Evolutionary conservation across 257 asterid species (phyloP), one percentile per base, ranked within the genome.

Genomic region (Fraxinus cuspidata): DNA sequence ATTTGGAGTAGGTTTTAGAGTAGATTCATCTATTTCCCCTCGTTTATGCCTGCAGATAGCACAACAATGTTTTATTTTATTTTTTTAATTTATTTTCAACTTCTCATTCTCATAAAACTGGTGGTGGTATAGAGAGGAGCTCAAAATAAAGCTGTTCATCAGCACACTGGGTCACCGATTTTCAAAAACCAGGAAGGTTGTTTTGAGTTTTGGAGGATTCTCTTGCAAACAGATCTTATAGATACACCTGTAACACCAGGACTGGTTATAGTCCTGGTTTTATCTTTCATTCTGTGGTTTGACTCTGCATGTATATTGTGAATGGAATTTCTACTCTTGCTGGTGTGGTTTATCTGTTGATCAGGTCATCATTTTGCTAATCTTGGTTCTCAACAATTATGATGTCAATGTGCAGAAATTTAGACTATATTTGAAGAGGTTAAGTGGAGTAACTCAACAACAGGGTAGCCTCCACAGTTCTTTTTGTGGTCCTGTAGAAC

Each of bases 401-500:
- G 21, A 56, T 80, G 73, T 70, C 82, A 67, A 84, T 75, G 69
- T 87, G 86, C 93, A 90, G 97, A 92, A 92, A 84, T 92, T 92
- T 79, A 92, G 97, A 78, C 86, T 89, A 28, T 90, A 89, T 81
- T 84, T 92, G 69, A 92, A 92, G 88, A 88, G 97, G 84, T 76
- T 92, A 85, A 89, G 92, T 85, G 97, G 92, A 81, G 92, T 92
- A 72, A 85, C 90, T 73, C 97, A 92, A 58, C 91, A 85, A 60
- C 97, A 88, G 78, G 90, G 83, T 76, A 91, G 87, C 75, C 84
- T 90, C 76, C 89, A 90, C 35, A 74, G 81, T 78, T 71, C 89
- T 29, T 90, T 85, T 73, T 85, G 91, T 84, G 96, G 91, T 34
- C 82, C 91, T 19, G 82, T 87, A 63, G 94, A 90, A 78, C 91